phyloP scores from a whole-genome alignment of 83 land plant species.

The Isoetes engelmannii region DNA sequence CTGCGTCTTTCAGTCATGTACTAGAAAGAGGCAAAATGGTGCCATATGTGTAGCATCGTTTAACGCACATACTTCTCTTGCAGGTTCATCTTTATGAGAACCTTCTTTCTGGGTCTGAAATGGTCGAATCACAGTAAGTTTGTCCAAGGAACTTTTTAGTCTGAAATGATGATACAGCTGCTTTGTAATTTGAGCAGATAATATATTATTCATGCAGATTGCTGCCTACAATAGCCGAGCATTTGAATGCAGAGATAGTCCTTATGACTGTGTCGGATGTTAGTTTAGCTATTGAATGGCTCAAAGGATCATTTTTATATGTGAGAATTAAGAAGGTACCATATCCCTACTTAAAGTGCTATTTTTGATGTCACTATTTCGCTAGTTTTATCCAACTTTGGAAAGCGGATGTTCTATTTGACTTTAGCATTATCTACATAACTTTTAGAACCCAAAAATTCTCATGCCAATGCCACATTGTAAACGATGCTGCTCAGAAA shows the following conservation, averaged over 20 bases:
- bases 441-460: too few relatives aligned
- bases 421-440: too few relatives aligned
- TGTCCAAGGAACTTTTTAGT: background rate
- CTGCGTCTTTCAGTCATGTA: too few relatives aligned
- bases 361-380: constrained; percentile 8
- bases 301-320: constrained; percentile 88
- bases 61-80: background rate
- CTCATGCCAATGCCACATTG: too few relatives aligned
- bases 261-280: constrained; percentile 82
- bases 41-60: background rate
- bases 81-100: constrained; percentile 96
- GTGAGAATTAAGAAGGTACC: constrained; percentile 87
- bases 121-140: constrained; percentile 92
- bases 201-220: constrained; percentile 42
- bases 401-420: too few relatives aligned
- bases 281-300: constrained; percentile 91
- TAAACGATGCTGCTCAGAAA: constrained; percentile 7
- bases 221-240: constrained; percentile 82
- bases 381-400: background rate
- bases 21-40: background rate
- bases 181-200: background rate
- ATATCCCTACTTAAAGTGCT: background rate
- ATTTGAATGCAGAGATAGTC: constrained; percentile 95
- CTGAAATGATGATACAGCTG: background rate
- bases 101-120: constrained; percentile 91